A percentile compares a stretch with the other conserved stretches of the same genome.
These are phyloP conservation scores for Pythium coloratum DNA, from an alignment of 352 stramenopile species.

Conservation along the genomic window DNA sequence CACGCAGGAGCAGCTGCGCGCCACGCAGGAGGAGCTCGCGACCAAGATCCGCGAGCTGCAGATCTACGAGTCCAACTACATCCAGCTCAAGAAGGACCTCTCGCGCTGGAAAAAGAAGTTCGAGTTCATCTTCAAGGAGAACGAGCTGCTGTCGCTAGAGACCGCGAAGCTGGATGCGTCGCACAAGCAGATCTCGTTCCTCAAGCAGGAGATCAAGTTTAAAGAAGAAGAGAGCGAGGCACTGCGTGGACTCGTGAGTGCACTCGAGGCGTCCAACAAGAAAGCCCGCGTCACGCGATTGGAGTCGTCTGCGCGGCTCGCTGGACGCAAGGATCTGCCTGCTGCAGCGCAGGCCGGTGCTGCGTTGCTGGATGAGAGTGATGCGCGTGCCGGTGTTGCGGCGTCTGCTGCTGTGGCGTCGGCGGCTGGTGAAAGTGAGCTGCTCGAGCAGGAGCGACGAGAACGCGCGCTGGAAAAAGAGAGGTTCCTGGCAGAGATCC, in stretches of 20 bases:
- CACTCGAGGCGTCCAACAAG: conserved; percentile 78
- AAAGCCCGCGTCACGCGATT: conserved; percentile 72
- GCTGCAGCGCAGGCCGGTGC: conserved; percentile 27
- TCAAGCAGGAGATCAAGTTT: conserved; percentile 86
- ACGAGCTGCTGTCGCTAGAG: conserved; percentile 81
- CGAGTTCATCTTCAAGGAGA: conserved; percentile 85
- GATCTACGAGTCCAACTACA: conserved; percentile 82
- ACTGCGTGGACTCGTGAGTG: conserved; percentile 68
- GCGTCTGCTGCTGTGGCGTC: conserved; percentile 2
- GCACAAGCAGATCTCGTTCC: conserved; percentile 81
- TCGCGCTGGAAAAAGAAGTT: conserved; percentile 87
- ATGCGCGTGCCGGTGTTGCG: neutral
- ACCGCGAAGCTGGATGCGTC: conserved; percentile 82
- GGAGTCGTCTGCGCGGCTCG: conserved; percentile 44
- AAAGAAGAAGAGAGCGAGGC: conserved; percentile 80
- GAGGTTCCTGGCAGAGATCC: conserved; percentile 47
- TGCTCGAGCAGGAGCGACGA: conserved; percentile 43
- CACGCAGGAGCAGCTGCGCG: conserved; percentile 69
- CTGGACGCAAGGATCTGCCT: conserved; percentile 27
- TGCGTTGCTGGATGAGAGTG: conserved; percentile 35
- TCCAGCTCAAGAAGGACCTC: conserved; percentile 75
- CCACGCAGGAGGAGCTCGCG: conserved; percentile 76
- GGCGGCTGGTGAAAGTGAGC: conserved; percentile 23
- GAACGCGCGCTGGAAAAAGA: conserved; percentile 49
- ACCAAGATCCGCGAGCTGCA: conserved; percentile 80